Evolutionary conservation across 768 basidiomycete genomes (phyloP), one percentile per base, ranked within the genome.

Genomic region (Pisolithus orientalis): DNA sequence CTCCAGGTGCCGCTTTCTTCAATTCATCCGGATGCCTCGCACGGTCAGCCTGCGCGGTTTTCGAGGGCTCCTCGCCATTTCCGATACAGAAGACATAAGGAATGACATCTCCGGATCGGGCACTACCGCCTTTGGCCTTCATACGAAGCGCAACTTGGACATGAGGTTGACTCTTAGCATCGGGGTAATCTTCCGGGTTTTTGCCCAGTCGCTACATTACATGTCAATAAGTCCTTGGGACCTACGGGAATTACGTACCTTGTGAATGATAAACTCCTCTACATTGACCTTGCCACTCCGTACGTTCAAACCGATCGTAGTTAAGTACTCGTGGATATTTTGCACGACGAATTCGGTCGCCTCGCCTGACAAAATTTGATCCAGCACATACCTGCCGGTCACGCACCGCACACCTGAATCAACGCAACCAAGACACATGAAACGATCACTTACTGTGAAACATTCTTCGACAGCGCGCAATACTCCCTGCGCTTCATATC

Each of bases 401-500:
- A 34, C 5, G 14, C 34, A 38, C 2, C 31, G 42, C 52, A 58
- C n/a, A 32, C 44, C 58, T 39, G 44, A 14, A 31, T 50, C 27
- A 49, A 39, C 3, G 29, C 24, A 38, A 3, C 11, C 16, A 39
- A 27, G 11, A 10, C 16, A 14, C 6, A 14, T 5, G 5, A 21
- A 44, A 2, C 21, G 38, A 10, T 27, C 75, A 45, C 93, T 58
- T 59, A 97, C 93, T 89, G 87, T 0, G 94, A 97, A 31, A 93
- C 86, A 39, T 80, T 83, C 72, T 99, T 99, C 1, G 94, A 97
- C 49, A 99, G 69, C 0, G 79, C 79, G 56, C 88, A 94, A 67
- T 92, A 99, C 66, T 99, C 96, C 76, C 96, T 77, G 43, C 96
- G 84, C 69, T 98, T 98, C 96, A 99, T 98, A 70, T 99, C 96